A percentile compares a stretch with the other conserved stretches of the same genome.
Conservation (phyloP, 1,284 basidiomycete species). For the Cryptococcus sp. region DNA sequence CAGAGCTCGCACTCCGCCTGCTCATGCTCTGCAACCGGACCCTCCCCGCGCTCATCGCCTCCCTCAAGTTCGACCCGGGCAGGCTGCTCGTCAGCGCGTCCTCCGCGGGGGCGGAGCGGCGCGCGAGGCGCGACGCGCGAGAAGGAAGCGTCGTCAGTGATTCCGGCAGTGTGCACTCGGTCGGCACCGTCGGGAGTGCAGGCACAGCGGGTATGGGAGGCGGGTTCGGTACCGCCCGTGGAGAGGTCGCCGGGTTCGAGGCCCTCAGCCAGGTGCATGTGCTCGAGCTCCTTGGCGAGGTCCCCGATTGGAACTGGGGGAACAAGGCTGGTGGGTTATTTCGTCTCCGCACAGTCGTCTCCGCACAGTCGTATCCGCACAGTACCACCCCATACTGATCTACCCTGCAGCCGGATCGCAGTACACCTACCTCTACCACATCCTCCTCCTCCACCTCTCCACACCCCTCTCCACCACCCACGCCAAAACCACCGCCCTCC, state of each 20-base stretch:
- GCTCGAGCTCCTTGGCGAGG: slow-evolving; percentile 65
- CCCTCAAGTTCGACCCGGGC: slow-evolving; percentile 79
- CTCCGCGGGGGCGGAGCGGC: slow-evolving; percentile 43
- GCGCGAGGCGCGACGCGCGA: slow-evolving; percentile 39
- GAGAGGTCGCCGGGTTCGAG: slow-evolving; percentile 56
- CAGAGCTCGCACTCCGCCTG: slow-evolving; percentile 73
- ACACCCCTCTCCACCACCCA: slow-evolving; percentile 58
- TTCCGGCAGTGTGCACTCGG: slow-evolving; percentile 28
- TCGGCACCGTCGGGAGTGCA: slow-evolving; percentile 43
- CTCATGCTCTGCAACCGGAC: slow-evolving; percentile 78
- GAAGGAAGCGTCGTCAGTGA: slow-evolving; percentile 46
- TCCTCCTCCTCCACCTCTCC: slow-evolving; percentile 63
- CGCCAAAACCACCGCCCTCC: slow-evolving; percentile 57
- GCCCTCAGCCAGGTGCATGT: slow-evolving; percentile 72
- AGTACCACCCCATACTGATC: slow-evolving; percentile 35
- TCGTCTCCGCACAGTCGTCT: too few species aligned
- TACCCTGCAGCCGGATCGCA: slow-evolving; percentile 47
- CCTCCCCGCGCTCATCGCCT: slow-evolving; percentile 68
- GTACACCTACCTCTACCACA: slow-evolving; percentile 59
- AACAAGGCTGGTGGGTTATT: slow-evolving; percentile 70
- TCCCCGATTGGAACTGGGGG: slow-evolving; percentile 72
- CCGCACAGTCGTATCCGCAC: too few species aligned
- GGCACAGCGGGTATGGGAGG: slow-evolving; percentile 51
- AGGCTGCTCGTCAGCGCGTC: slow-evolving; percentile 64
- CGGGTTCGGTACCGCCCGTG: slow-evolving; percentile 49